Conservation (phyloP, 805 yeast genomes). For the Pichia manshurica region DNA sequence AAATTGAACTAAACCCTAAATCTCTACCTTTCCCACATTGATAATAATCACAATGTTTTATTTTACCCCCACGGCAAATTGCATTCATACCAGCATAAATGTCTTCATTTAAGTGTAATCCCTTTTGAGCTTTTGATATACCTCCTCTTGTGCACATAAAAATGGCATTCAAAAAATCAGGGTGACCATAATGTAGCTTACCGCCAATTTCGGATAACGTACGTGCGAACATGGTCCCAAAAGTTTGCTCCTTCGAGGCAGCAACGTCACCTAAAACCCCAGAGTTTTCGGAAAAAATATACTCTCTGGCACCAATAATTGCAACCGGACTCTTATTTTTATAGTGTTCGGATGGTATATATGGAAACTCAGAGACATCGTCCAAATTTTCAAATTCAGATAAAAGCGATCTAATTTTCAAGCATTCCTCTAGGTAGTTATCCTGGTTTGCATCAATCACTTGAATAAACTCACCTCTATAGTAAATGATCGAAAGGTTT, state of each 20-base stretch:
- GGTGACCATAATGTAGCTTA: slow-evolving; percentile 93
- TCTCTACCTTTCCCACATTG: slow-evolving; percentile 98
- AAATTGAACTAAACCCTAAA: slow-evolving; percentile 84
- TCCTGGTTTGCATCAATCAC: slow-evolving; percentile 96
- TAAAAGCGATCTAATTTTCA: slow-evolving; percentile 79
- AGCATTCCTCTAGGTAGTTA: slow-evolving; percentile 88
- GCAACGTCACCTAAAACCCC: slow-evolving; percentile 95
- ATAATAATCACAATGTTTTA: slow-evolving; percentile 91
- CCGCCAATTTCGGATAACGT: slow-evolving; percentile 93
- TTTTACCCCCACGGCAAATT: slow-evolving; percentile 81
- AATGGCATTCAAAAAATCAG: slow-evolving; percentile 85
- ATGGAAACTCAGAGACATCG: slow-evolving; percentile 44
- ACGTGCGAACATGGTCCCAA: slow-evolving; percentile 92
- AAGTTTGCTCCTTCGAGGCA: slow-evolving; percentile 95
- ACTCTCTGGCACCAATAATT: slow-evolving; percentile 91
- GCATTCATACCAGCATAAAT: slow-evolving; percentile 96
- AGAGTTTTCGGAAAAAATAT: slow-evolving; percentile 85
- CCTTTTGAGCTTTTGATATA: slow-evolving; percentile 89
- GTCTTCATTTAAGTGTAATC: slow-evolving; percentile 89
- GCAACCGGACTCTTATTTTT: slow-evolving; percentile 61
- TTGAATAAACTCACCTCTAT: slow-evolving; percentile 92
- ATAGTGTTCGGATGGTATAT: slow-evolving; percentile 50
- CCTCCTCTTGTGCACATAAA: slow-evolving; percentile 97
- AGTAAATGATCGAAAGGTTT: slow-evolving; percentile 78
- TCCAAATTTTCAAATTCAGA: slow-evolving; percentile 79